Base-by-base conservation (phyloP, 2,329 filamentous ascomycete genomes). In the Bretziella fagacearum region DNA sequence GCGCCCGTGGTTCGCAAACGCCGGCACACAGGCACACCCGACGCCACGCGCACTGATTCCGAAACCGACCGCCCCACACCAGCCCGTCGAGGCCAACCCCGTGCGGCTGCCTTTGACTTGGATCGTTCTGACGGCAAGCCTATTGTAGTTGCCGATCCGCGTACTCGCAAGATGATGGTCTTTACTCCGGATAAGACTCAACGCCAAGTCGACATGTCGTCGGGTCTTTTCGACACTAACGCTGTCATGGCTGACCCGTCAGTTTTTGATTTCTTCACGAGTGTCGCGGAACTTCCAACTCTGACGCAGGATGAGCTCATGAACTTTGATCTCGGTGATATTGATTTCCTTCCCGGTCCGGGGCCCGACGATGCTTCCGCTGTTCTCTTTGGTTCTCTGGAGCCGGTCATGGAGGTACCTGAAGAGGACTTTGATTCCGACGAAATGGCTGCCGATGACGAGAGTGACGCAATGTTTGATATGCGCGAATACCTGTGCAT, bases 301-400 rank as follows among this genome's bases (percentile, higher is more conserved):
- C 70, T 87, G 53, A 86, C 87, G 81, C 77, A 87, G 64, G 79
- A 79, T 42, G 79, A 78, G 54, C 77, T 85, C 63, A 70, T 77
- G 47, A 33, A 44, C 17, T 6, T 33, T 7, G 30, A 33, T 11
- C 17, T 33, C 11, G 68, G 66, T 56, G 13, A 33, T 33, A 6
- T 6, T 6, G 30, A 13, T 6, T 33, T 33, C 30, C 6, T n/a
- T n/a, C n/a, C n/a, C n/a, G n/a, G n/a, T n/a, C n/a, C n/a, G n/a
- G n/a, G n/a, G n/a, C n/a, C n/a, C n/a, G n/a, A n/a, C n/a, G n/a
- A n/a, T n/a, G n/a, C n/a, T n/a, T n/a, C n/a, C n/a, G n/a, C n/a
- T n/a, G n/a, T n/a, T n/a, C 23, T 13, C 26, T 36, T 8, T 27
- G 23, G 32, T 8, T 47, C n/a, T 32, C 3, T 1, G 30, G n/a